Conservation (phyloP, 495 filamentous ascomycete species). For the Penicillium verhagenii region DNA sequence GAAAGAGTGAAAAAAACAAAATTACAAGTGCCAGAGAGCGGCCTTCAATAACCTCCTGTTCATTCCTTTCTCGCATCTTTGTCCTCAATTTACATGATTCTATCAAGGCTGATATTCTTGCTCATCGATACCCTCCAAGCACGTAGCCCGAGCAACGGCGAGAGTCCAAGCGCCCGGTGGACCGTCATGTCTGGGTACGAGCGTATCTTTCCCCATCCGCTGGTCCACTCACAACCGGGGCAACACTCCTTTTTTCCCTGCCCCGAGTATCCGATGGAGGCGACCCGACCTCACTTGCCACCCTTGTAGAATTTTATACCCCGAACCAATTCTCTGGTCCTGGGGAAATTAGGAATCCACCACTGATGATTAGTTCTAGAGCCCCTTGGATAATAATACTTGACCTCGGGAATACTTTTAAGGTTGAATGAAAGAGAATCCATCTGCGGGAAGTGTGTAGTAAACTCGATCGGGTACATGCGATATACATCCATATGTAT, state of each 20-base stretch:
- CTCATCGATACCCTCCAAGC: neutral
- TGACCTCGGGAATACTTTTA: neutral
- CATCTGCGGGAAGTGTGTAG: too few relatives aligned
- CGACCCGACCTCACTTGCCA: constrained; percentile 2
- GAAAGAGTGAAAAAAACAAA: too few relatives aligned
- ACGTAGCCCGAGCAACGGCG: constrained; percentile 25
- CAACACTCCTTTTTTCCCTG: constrained; percentile 26
- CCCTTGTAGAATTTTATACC: neutral
- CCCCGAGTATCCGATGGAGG: constrained; percentile 24
- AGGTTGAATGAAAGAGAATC: too few relatives aligned
- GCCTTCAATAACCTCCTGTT: too few relatives aligned
- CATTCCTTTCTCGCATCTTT: neutral
- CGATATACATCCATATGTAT: too few relatives aligned
- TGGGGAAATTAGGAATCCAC: constrained; percentile 5
- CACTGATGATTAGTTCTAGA: neutral
- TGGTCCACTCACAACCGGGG: constrained; percentile 25
- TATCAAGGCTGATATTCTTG: neutral
- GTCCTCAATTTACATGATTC: neutral
- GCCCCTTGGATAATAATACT: neutral
- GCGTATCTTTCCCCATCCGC: constrained; percentile 25
- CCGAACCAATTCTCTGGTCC: neutral
- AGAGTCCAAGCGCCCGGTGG: constrained; percentile 22
- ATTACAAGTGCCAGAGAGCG: too few relatives aligned
- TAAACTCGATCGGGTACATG: too few relatives aligned
- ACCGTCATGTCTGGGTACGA: constrained; percentile 20